Conservation (phyloP, 352 stramenopile genomes). For the Aphanomyces stellatus region DNA sequence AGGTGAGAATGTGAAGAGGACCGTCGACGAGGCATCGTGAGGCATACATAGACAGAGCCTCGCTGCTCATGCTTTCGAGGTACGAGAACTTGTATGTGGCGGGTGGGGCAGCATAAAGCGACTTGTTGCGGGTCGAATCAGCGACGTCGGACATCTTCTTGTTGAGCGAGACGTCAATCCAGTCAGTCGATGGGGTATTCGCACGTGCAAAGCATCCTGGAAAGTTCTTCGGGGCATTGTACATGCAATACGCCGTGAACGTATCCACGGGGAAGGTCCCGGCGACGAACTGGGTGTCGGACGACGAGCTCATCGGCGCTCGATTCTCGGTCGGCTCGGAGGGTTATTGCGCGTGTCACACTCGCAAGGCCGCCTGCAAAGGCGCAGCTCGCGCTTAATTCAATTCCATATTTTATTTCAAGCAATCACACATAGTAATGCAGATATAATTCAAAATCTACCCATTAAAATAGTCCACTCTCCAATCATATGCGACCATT, state of each 20-base stretch:
- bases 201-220: constrained; percentile 14
- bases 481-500: too few relatives aligned
- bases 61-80: constrained; percentile 2
- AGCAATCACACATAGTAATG: too few relatives aligned
- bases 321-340: background rate
- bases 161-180: constrained; percentile 1
- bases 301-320: background rate
- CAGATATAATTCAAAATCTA: too few relatives aligned
- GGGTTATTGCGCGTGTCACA: background rate
- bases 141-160: constrained; percentile 6
- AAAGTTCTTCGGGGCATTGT: background rate
- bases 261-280: constrained; percentile 12
- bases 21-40: background rate
- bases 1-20: background rate
- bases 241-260: constrained; percentile 15
- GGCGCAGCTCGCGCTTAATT: too few relatives aligned
- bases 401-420: too few relatives aligned
- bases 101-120: background rate
- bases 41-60: constrained; percentile 16
- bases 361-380: too few relatives aligned
- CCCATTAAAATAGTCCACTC: too few relatives aligned
- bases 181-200: background rate
- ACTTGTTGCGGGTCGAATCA: background rate
- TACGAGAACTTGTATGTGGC: constrained; percentile 6
- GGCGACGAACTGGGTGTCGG: background rate